A percentile compares a stretch with the other conserved stretches of the same genome.
Conservation (phyloP, 2,329 filamentous ascomycete species). For the Parafenestella ontariensis region DNA sequence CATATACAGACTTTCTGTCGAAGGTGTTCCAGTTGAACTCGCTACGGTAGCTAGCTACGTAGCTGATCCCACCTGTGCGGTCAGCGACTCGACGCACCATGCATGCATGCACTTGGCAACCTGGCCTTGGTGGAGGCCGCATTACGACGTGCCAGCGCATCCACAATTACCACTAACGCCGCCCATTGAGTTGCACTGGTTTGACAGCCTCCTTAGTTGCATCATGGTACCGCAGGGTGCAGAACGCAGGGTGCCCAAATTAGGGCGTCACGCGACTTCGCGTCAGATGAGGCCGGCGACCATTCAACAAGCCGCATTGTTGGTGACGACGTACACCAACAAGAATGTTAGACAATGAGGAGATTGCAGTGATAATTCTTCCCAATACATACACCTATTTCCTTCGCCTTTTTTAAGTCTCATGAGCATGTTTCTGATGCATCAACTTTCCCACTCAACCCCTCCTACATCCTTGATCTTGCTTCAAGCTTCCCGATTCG, state of each 20-base stretch:
- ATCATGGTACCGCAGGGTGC: conserved; percentile 1
- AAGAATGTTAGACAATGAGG: too few relatives aligned
- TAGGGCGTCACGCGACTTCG: conserved; percentile 22
- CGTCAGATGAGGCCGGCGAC: neutral
- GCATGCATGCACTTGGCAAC: conserved; percentile 18
- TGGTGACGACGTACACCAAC: too few relatives aligned
- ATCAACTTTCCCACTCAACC: neutral
- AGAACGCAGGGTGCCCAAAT: neutral
- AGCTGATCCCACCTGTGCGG: conserved; percentile 17
- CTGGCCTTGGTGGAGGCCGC: conserved; percentile 8
- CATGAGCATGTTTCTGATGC: neutral
- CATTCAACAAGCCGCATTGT: too few relatives aligned
- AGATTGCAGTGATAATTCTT: too few relatives aligned
- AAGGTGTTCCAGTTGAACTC: conserved; percentile 2
- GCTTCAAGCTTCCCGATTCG: conserved; percentile 5
- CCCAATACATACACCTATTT: too few relatives aligned
- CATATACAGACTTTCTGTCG: conserved; percentile 5
- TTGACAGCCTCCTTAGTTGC: neutral
- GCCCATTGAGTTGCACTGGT: neutral
- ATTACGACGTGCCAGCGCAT: conserved; percentile 24
- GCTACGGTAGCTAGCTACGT: conserved; percentile 11
- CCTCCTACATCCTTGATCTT: neutral
- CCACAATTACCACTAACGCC: neutral
- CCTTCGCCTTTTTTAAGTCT: neutral
- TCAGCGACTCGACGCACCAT: conserved; percentile 20